Base-by-base conservation (phyloP, 805 yeast genomes). In the Yarrowia divulgata region DNA sequence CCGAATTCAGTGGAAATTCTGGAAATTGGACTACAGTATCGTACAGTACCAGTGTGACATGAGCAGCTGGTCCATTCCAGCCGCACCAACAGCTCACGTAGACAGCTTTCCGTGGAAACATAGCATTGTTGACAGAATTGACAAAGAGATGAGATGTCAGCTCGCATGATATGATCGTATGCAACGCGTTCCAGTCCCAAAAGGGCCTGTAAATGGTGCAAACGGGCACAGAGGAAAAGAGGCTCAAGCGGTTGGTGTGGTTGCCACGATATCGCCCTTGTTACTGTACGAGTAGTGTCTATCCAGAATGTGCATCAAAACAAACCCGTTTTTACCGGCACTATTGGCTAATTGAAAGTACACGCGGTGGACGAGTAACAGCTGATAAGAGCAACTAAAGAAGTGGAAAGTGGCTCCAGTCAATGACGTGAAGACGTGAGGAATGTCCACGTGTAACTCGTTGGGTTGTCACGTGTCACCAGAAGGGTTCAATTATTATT, bases 131-230 rank as follows among this genome's bases (percentile, higher is more conserved):
- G 55, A n/a, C 9, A 19, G 18, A 23, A 23, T 23, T 14, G 43
- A 40, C 43, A 40, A 8, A 13, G 43, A 14, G 18, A 1, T 14
- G 6, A 13, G 40, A 39, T 9, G 40, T 7, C 23, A 29, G 29
- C 37, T 42, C 18, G 57, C 57, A 14, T 37, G 34, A 32, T 40
- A 35, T 37, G 42, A 18, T 52, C 43, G 58, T 37, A 52, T 52
- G 43, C 42, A 52, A 37, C 58, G 58, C 57, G 57, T 18, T 19
- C 23, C 19, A 35, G 43, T 52, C 43, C 58, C 32, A 18, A 52
- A 52, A 37, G 43, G 18, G 58, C 32, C 32, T 14, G 40, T 8
- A 34, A 50, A 50, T 29, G 37, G 42, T 18, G 40, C 42, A 35
- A 50, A n/a, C n/a, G 10, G 55, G 55, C 39, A 32, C 16, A 2